phyloP scores from a whole-genome alignment of 139 green algal species.

The Chlamydomonas asymmetrica region DNA sequence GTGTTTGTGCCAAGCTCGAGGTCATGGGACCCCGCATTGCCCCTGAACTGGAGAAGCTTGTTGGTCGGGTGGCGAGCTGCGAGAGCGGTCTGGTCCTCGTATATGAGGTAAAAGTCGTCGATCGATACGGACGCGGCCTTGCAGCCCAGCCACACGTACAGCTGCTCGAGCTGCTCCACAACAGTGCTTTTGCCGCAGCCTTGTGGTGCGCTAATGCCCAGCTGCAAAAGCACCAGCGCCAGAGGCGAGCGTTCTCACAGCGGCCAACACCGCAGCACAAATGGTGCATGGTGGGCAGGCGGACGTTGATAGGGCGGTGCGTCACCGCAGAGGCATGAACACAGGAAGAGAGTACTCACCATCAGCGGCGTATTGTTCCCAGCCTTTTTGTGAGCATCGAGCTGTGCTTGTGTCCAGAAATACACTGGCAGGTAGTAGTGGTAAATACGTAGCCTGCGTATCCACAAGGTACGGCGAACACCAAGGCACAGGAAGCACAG shows the following conservation, averaged over 20 bases:
- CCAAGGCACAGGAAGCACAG: too few relatives aligned
- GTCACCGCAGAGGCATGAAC: neutral
- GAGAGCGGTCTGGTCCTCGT: slow-evolving; percentile 53
- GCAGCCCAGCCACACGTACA: slow-evolving; percentile 73
- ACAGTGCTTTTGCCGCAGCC: slow-evolving; percentile 98
- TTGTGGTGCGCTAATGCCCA: slow-evolving; percentile 91
- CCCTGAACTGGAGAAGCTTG: slow-evolving; percentile 82
- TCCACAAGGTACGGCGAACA: too few relatives aligned
- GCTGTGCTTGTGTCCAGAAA: slow-evolving; percentile 78
- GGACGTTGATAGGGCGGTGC: neutral
- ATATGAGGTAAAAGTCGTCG: slow-evolving; percentile 97
- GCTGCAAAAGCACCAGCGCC: slow-evolving; percentile 23
- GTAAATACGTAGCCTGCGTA: slow-evolving; percentile 81
- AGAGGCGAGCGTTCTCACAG: neutral
- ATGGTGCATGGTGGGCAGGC: neutral
- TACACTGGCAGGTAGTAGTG: slow-evolving; percentile 95
- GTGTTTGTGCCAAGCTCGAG: slow-evolving; percentile 79
- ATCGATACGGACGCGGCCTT: slow-evolving; percentile 83
- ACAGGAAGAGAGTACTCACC: slow-evolving; percentile 16
- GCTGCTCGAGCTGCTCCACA: slow-evolving; percentile 82
- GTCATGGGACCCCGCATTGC: slow-evolving; percentile 96
- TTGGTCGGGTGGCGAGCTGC: slow-evolving; percentile 68
- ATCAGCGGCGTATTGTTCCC: slow-evolving; percentile 53
- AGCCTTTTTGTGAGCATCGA: slow-evolving; percentile 54
- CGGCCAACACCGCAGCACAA: too few relatives aligned